A percentile compares a stretch with the other conserved stretches of the same genome.
phyloP scores from a whole-genome alignment of 164 flowering plant genomes.

The Platanus orientalis region DNA sequence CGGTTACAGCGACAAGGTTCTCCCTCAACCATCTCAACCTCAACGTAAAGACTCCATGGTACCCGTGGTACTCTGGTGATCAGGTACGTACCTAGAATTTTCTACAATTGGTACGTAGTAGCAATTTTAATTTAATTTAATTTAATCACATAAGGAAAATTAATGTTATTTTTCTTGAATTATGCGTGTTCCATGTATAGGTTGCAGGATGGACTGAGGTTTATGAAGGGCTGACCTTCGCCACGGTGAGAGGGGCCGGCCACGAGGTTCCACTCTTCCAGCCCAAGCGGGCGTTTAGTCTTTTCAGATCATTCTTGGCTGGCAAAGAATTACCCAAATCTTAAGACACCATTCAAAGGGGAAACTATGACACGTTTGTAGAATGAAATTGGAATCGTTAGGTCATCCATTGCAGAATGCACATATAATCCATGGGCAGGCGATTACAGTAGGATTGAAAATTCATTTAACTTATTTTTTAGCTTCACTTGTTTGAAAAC shows the following conservation, averaged over 20 bases:
- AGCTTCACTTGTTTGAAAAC: background rate
- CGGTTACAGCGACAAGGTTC: slow-evolving; percentile 89
- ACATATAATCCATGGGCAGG: background rate
- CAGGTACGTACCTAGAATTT: slow-evolving; percentile 41
- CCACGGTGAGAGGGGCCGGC: slow-evolving; percentile 84
- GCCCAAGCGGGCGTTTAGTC: slow-evolving; percentile 46
- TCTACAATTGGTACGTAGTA: background rate
- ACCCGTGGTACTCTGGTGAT: slow-evolving; percentile 70
- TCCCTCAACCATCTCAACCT: slow-evolving; percentile 72
- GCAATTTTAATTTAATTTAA: background rate
- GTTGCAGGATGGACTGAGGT: slow-evolving; percentile 94
- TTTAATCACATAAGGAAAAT: too few relatives aligned
- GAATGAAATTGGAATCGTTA: background rate
- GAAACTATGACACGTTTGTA: background rate
- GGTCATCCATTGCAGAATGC: too few relatives aligned
- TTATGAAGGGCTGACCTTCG: slow-evolving; percentile 78
- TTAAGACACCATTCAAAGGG: background rate
- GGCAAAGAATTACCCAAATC: slow-evolving; percentile 25
- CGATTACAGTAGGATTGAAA: background rate
- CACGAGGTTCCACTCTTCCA: slow-evolving; percentile 82
- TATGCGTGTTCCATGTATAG: slow-evolving; percentile 26
- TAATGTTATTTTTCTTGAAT: background rate
- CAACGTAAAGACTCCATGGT: slow-evolving; percentile 57
- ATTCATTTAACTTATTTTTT: background rate
- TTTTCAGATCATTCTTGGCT: slow-evolving; percentile 58